These are phyloP conservation scores for Dalechampia spathulata DNA, from an alignment of 441 rosid species.

Conservation along the genomic window DNA sequence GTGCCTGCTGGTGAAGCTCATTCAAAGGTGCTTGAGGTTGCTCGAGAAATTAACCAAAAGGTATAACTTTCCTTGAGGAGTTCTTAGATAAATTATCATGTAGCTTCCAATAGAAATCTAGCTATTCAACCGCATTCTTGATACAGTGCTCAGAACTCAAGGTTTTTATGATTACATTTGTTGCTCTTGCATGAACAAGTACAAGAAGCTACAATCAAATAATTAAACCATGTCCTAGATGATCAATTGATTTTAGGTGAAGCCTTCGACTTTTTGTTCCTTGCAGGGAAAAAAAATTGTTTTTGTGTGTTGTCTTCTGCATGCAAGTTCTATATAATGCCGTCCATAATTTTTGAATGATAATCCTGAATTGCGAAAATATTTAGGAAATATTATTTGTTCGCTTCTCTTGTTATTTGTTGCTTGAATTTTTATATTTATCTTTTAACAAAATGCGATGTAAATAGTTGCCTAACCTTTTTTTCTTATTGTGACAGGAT, in stretches of 20 bases:
- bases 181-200: no score
- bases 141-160: no score
- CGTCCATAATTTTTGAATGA: background rate
- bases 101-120: no score
- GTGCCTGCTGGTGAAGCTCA: constrained; percentile 68
- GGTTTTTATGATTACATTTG: no score
- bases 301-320: background rate
- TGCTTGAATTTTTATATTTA: background rate
- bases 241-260: no score
- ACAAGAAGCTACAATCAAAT: no score
- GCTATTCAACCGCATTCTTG: no score
- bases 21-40: constrained; percentile 68
- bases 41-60: constrained; percentile 73
- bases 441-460: background rate
- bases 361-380: background rate
- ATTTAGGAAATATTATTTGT: background rate
- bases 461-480: constrained; percentile 4
- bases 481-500: constrained; percentile 48
- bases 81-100: background rate
- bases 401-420: background rate
- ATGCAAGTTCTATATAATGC: no score
- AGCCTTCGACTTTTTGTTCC: no score
- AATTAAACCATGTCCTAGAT: no score
- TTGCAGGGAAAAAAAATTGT: background rate
- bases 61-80: constrained; percentile 18